phyloP scores from a whole-genome alignment of 768 basidiomycete species.

The Mycena venus region DNA sequence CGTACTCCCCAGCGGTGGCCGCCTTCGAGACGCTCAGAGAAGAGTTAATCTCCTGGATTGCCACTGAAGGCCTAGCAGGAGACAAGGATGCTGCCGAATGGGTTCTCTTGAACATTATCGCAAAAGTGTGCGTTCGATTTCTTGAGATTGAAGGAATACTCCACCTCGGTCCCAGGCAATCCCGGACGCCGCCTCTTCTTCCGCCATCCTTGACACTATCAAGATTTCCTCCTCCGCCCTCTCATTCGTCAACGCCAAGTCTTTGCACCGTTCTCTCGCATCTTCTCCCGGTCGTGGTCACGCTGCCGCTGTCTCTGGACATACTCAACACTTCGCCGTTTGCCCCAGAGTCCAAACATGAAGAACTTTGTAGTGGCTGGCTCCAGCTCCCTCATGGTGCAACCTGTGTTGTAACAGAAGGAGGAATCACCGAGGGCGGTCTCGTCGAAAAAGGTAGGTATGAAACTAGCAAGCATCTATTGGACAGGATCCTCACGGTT shows the following conservation, averaged over 20 bases:
- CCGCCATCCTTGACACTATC: conserved; percentile 77
- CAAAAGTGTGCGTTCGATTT: conserved; percentile 68
- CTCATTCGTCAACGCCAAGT: conserved; percentile 52
- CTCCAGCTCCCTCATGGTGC: conserved; percentile 79
- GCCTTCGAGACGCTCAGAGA: conserved; percentile 51
- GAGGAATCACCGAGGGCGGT: conserved; percentile 75
- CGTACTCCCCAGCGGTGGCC: conserved; percentile 36
- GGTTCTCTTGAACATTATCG: conserved; percentile 72
- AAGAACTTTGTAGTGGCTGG: conserved; percentile 78
- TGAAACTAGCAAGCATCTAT: neutral
- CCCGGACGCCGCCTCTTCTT: conserved; percentile 73
- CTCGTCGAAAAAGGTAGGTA: conserved; percentile 67
- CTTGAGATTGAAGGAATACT: conserved; percentile 10
- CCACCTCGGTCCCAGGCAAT: conserved; percentile 64
- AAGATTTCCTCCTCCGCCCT: conserved; percentile 65
- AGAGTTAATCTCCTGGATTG: conserved; percentile 81
- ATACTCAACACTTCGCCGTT: conserved; percentile 71
- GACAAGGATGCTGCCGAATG: conserved; percentile 82
- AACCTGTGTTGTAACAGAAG: conserved; percentile 74
- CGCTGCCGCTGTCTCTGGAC: conserved; percentile 73
- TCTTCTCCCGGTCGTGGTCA: conserved; percentile 69
- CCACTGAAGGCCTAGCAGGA: conserved; percentile 75
- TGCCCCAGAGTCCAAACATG: conserved; percentile 77
- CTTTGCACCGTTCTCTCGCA: conserved; percentile 68
- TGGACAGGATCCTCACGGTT: neutral